Conservation (phyloP, 1,139 yeast species). For the Blastobotrys buckinghamii region DNA sequence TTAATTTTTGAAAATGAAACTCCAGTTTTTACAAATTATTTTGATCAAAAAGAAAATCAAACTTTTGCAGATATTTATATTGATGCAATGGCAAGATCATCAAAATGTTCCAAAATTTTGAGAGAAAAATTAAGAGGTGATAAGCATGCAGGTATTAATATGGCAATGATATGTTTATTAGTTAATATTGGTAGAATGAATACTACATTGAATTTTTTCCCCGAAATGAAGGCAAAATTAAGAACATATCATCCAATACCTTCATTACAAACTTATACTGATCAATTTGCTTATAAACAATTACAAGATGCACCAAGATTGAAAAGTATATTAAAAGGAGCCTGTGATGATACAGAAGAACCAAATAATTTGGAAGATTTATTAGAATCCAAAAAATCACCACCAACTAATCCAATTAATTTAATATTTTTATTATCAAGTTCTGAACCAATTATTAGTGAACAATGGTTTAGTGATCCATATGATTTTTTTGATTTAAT, state of each 20-base stretch:
- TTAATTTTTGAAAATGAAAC: slow-evolving; percentile 57
- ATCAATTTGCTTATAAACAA: slow-evolving; percentile 52
- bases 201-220: slow-evolving; percentile 90
- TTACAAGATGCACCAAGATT: slow-evolving; percentile 93
- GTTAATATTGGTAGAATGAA: slow-evolving; percentile 93
- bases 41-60: slow-evolving; percentile 29
- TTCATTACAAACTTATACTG: slow-evolving; percentile 66
- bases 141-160: slow-evolving; percentile 57
- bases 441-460: slow-evolving; percentile 47
- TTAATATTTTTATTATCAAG: slow-evolving; percentile 69
- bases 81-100: slow-evolving; percentile 73
- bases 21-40: slow-evolving; percentile 64
- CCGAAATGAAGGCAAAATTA: slow-evolving; percentile 93
- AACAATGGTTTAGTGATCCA: slow-evolving; percentile 33
- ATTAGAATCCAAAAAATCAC: slow-evolving; percentile 33
- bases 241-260: slow-evolving; percentile 94
- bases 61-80: slow-evolving; percentile 86
- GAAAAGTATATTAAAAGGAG: slow-evolving; percentile 81
- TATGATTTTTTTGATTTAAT: slow-evolving; percentile 58
- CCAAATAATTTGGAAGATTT: slow-evolving; percentile 49
- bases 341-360: slow-evolving; percentile 49
- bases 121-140: slow-evolving; percentile 70
- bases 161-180: slow-evolving; percentile 75
- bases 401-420: slow-evolving; percentile 61
- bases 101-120: slow-evolving; percentile 76